Percentiles rank a stretch among this genome's conserved stretches.
phyloP scores from a whole-genome alignment of 805 yeast species.

The Monosporozyma unispora region DNA sequence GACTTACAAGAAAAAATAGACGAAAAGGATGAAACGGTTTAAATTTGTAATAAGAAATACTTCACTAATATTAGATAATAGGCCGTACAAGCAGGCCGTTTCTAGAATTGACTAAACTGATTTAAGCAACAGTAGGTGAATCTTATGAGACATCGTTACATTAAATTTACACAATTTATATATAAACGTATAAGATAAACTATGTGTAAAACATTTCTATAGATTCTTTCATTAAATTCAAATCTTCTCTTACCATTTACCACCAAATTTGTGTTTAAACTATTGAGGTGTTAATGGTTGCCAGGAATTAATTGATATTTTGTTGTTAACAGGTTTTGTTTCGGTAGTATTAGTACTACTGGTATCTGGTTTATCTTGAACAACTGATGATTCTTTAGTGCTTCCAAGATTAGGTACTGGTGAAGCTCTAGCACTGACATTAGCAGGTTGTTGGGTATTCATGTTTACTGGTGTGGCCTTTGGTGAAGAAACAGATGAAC shows the following conservation, averaged over 20 bases:
- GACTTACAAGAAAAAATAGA: conserved; percentile 32
- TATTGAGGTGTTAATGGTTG: conserved; percentile 15
- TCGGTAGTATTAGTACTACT: neutral
- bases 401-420: neutral
- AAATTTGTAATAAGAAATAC: conserved; percentile 6
- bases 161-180: neutral
- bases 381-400: neutral
- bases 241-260: neutral
- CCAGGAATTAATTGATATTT: conserved; percentile 10
- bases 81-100: no score
- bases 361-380: neutral
- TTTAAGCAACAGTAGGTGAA: no score
- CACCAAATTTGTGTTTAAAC: neutral
- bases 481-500: neutral
- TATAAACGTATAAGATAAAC: neutral
- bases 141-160: neutral
- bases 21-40: conserved; percentile 15
- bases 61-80: no score
- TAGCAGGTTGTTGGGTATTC: neutral
- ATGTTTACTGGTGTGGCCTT: neutral
- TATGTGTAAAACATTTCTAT: neutral
- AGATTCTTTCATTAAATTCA: neutral
- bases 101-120: no score
- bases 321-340: neutral
- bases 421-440: neutral